phyloP scores from a whole-genome alignment of 2,329 filamentous ascomycete species.

The Dactylellina parvicollis region DNA sequence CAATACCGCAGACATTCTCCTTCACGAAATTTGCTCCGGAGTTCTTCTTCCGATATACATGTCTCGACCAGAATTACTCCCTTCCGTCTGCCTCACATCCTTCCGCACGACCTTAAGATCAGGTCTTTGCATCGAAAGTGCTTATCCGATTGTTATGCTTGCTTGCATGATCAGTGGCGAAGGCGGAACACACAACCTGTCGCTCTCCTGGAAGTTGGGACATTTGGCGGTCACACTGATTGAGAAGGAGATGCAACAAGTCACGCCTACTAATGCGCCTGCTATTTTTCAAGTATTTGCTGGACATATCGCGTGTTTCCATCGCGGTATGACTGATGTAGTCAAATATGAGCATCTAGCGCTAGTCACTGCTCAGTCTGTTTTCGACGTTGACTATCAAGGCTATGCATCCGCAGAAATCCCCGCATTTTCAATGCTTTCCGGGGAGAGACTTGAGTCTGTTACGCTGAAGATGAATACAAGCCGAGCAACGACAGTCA shows the following conservation, averaged over 20 bases:
- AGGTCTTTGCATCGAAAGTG: constrained; percentile 57
- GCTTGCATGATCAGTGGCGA: constrained; percentile 57
- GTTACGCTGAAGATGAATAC: constrained; percentile 57
- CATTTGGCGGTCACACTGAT: constrained; percentile 57
- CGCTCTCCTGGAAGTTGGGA: constrained; percentile 56
- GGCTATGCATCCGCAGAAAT: constrained; percentile 58
- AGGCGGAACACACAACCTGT: constrained; percentile 56
- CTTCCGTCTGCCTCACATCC: constrained; percentile 57
- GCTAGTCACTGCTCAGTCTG: constrained; percentile 55
- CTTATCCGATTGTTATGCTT: constrained; percentile 58
- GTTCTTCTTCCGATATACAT: constrained; percentile 58
- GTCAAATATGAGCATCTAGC: constrained; percentile 57
- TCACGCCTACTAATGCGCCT: constrained; percentile 55
- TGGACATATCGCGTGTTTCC: constrained; percentile 58
- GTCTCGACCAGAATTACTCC: constrained; percentile 57
- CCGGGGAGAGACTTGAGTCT: constrained; percentile 55
- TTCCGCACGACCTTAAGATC: constrained; percentile 57
- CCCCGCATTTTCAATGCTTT: constrained; percentile 57
- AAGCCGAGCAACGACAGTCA: constrained; percentile 56
- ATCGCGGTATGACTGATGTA: constrained; percentile 57
- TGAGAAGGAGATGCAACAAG: constrained; percentile 55
- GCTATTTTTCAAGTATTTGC: constrained; percentile 58
- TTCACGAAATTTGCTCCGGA: constrained; percentile 58
- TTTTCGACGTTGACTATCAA: constrained; percentile 58
- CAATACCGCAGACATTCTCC: constrained; percentile 54